Base-by-base conservation (phyloP, 2,329 filamentous ascomycete genomes). In the Claviceps pusilla region DNA sequence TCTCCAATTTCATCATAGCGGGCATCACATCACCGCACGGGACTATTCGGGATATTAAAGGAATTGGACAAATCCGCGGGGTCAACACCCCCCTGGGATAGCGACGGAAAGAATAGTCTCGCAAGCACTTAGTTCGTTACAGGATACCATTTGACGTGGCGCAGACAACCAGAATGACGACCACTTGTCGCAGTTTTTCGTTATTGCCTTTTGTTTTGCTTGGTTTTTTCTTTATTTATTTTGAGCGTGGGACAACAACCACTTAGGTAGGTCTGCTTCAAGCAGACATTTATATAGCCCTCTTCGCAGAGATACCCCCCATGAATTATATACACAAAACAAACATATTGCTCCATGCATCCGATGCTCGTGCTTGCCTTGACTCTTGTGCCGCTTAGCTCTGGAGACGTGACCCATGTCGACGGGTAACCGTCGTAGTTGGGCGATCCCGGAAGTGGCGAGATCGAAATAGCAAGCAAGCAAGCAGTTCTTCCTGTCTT, bases 61-160 rank as follows among this genome's bases (percentile, higher is more conserved):
- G 24, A 24, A 24, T 24, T 24, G 24, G 24, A 24, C 3, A 24
- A 24, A 24, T 24, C 24, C 24, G 24, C 24, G 24, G 24, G 24
- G 24, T 24, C 24, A 24, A 24, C 24, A 24, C 24, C 3, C 24
- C 24, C 24, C 24, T 24, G 24, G 24, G 24, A 24, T 24, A 24
- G 24, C 24, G 24, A 24, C 24, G 24, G 24, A 24, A 24, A 24
- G 24, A 37, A 49, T 55, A 33, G 31, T 9, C 11, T 16, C 43
- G 28, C 42, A 16, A 7, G 42, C 48, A 51, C 2, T 47, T 42
- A 47, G 46, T 51, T 11, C 9, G 35, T 37, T 10, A 50, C 14
- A 55, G 48, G 54, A 56, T 56, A 56, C 54, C 54, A 53, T 51
- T 56, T 54, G 54, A 54, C 35, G 54, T 54, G 54, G 54, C 51